Percentiles rank a stretch among this genome's conserved stretches.
Conservation (phyloP, 345 rosid genomes). For the Populus alba region DNA sequence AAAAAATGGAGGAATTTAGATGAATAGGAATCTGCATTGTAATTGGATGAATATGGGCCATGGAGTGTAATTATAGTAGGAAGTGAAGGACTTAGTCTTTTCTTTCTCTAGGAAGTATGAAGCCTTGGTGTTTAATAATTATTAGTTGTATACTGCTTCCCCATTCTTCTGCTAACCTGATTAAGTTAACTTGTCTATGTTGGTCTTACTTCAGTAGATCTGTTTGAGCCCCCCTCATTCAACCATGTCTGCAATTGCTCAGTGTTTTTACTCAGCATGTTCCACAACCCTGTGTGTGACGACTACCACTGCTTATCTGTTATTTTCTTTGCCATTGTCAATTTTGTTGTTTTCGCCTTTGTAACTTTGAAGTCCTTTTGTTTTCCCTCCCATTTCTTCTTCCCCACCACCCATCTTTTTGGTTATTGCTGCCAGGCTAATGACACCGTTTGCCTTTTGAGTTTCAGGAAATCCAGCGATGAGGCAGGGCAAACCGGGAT, state of each 20-base stretch:
- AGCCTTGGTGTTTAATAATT: no score
- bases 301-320: background rate
- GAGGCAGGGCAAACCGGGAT: conserved; percentile 86
- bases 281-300: background rate
- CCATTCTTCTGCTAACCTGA: no score
- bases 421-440: background rate
- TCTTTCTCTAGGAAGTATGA: no score
- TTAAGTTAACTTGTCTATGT: no score
- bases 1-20: no score
- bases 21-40: no score
- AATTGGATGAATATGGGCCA: no score
- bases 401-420: background rate
- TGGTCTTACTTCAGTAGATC: no score
- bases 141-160: no score
- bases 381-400: background rate
- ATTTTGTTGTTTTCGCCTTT: background rate
- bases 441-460: background rate
- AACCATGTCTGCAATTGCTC: background rate
- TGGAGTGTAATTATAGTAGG: no score
- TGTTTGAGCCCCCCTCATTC: background rate
- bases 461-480: conserved; percentile 80
- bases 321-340: background rate
- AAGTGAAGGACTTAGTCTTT: no score
- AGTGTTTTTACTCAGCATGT: background rate
- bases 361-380: background rate